Evolutionary conservation across 768 basidiomycete genomes (phyloP).

Genomic region (Serendipita vermifera): DNA sequence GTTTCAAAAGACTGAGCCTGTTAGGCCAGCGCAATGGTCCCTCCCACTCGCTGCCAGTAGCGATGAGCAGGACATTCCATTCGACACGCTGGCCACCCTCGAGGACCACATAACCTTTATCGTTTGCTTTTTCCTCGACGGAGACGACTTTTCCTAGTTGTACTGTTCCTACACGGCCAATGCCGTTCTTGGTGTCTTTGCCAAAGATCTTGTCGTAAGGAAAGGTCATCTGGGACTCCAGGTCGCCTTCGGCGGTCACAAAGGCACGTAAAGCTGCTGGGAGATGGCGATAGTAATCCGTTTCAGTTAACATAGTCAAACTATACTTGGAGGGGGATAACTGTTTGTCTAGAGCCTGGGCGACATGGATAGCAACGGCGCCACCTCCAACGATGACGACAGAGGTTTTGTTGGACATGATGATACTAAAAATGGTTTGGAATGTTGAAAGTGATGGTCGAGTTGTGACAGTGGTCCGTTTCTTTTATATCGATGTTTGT

Average conservation of each 20-base stretch:
- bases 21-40: background rate
- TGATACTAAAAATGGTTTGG: too few relatives aligned
- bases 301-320: slow-evolving; percentile 42
- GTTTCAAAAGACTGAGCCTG: background rate
- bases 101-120: slow-evolving; percentile 38
- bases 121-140: slow-evolving; percentile 1
- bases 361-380: background rate
- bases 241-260: slow-evolving; percentile 31
- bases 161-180: slow-evolving; percentile 25
- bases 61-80: slow-evolving; percentile 4
- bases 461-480: too few relatives aligned
- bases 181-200: slow-evolving; percentile 28
- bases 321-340: slow-evolving; percentile 13
- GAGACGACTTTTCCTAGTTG: slow-evolving; percentile 15
- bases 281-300: slow-evolving; percentile 39
- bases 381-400: slow-evolving; percentile 12
- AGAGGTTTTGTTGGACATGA: slow-evolving; percentile 3
- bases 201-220: slow-evolving; percentile 39
- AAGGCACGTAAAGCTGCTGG: slow-evolving; percentile 41
- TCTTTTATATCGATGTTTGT: too few relatives aligned
- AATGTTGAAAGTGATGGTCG: too few relatives aligned
- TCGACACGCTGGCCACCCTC: slow-evolving; percentile 30
- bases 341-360: background rate
- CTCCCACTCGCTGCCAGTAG: background rate
- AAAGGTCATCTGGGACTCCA: slow-evolving; percentile 36